Evolutionary conservation across 2,329 filamentous ascomycete genomes (phyloP).

Genomic region (Immersiporthe knoxdaviesiana): DNA sequence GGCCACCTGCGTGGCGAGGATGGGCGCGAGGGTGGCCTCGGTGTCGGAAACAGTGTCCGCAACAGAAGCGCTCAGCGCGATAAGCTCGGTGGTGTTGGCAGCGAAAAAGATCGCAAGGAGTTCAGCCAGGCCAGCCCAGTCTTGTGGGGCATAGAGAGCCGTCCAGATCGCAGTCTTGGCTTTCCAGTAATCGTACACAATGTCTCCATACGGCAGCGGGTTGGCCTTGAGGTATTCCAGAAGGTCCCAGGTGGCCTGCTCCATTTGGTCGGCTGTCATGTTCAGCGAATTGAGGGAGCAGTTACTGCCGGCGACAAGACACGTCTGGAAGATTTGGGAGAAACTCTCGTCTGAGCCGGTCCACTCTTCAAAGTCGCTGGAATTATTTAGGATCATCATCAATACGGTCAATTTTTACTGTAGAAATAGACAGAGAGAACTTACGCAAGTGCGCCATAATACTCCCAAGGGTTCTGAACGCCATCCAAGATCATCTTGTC

Average conservation of each 20-base stretch:
- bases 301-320: not conserved
- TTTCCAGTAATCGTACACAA: not conserved
- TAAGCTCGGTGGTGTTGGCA: not conserved
- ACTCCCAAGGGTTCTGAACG: slow-evolving; percentile 39
- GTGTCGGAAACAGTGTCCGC: not conserved
- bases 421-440: not conserved
- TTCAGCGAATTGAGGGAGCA: not conserved
- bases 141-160: not conserved
- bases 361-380: slow-evolving; percentile 8
- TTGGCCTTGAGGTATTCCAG: not conserved
- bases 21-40: not conserved
- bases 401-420: not conserved
- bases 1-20: not conserved
- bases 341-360: not conserved
- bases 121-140: not conserved
- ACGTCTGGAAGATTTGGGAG: slow-evolving; percentile 1
- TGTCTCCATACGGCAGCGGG: slow-evolving; percentile 1
- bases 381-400: not conserved
- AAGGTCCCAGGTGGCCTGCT: not conserved
- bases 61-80: not conserved
- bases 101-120: not conserved
- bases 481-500: slow-evolving; percentile 41
- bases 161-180: not conserved
- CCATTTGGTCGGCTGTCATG: slow-evolving; percentile 1
- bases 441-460: slow-evolving; percentile 33